Base-by-base conservation (phyloP, 1,284 basidiomycete species). In the Sanghuangporus baumii region DNA sequence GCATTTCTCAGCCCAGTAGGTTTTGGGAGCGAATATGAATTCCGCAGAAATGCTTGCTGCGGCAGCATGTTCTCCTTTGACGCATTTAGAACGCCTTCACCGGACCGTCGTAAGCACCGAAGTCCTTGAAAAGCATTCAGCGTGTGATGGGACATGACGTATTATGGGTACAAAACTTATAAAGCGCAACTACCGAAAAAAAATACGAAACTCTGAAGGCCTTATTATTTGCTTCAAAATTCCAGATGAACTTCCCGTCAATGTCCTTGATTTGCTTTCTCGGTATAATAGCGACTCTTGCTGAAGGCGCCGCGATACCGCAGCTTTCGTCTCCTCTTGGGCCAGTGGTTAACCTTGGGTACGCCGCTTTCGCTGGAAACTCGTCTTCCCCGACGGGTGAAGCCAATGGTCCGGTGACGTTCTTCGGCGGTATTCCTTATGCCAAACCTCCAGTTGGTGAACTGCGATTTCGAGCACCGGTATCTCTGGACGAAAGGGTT, bases 351-450 rank as follows among this genome's bases (percentile, higher is more conserved):
- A 74, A 82, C 65, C 75, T 80, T 11, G 81, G 81, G 31, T 83
- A 84, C 65, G 79, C 80, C 2, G 76, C 74, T 58, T 83, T 73
- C 65, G 73, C 73, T 8, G 78, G 79, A 26, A 80, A 79, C 58
- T 68, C 72, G 3, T 77, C 78, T 0, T 72, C 77, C 5, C 76
- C 78, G 6, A 65, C 74, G 7, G 78, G 78, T 16, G 57, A 71
- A 16, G 55, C 54, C 4, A 71, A 74, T 48, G 71, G 73, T 1
- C 68, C 75, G 23, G 78, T 80, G 6, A 71, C 74, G 5, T 80
- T 79, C 67, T 81, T 76, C 66, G 73, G 82, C n/a, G 81, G 81
- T 1, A 76, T 84, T 63, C 82, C 81, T 0, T 84, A 82, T 67
- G 82, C 81, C 23, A 79, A 84, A 64, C 79, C 83, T 34, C 83